A percentile compares a stretch with the other conserved stretches of the same genome.
phyloP scores from a whole-genome alignment of 2,329 filamentous ascomycete genomes.

The Venturia nashicola region DNA sequence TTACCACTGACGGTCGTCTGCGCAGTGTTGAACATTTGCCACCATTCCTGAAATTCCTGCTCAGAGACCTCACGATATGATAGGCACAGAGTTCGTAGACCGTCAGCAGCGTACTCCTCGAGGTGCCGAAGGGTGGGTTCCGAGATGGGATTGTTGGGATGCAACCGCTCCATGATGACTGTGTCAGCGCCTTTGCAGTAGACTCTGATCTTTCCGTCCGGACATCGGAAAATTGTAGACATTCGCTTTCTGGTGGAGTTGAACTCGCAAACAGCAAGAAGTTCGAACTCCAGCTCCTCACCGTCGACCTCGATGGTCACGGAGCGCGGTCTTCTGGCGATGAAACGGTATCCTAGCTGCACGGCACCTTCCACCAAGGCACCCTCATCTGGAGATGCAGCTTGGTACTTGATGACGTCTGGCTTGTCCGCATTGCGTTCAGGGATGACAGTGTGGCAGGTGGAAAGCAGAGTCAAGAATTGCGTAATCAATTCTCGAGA shows the following conservation, averaged over 20 bases:
- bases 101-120: constrained; percentile 97
- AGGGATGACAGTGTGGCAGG: constrained; percentile 95
- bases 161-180: constrained; percentile 85
- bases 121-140: constrained; percentile 86
- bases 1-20: constrained; percentile 84
- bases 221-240: constrained; percentile 94
- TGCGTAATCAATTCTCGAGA: constrained; percentile 58
- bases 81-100: constrained; percentile 84
- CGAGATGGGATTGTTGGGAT: constrained; percentile 65
- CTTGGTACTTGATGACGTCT: constrained; percentile 89
- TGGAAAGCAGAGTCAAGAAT: constrained; percentile 75
- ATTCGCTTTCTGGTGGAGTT: constrained; percentile 96
- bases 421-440: constrained; percentile 69
- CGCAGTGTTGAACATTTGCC: constrained; percentile 72
- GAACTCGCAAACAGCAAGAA: constrained; percentile 96
- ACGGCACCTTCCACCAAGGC: constrained; percentile 91
- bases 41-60: constrained; percentile 80
- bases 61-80: constrained; percentile 90
- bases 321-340: constrained; percentile 75
- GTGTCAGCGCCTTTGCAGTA: constrained; percentile 98
- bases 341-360: constrained; percentile 75
- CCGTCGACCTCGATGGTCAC: constrained; percentile 74
- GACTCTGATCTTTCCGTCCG: constrained; percentile 84
- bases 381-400: constrained; percentile 91
- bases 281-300: constrained; percentile 67